Evolutionary conservation across 148 eudicot genomes (phyloP).

Genomic region (Salicornia ramosissima): DNA sequence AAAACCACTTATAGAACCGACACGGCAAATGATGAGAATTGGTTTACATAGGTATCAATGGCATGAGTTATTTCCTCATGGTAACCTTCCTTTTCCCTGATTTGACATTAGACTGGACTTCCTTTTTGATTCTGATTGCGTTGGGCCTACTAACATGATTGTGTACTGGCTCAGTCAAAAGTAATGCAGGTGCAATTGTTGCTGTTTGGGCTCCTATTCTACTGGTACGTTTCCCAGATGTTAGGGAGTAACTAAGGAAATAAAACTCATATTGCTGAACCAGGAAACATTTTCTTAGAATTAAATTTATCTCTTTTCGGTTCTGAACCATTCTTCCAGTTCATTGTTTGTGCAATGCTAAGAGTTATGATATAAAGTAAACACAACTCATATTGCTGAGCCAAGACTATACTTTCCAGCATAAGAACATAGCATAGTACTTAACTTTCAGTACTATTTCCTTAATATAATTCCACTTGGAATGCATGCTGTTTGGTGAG

Average conservation of each 20-base stretch:
- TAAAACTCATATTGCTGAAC: neutral
- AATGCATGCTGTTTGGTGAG: neutral
- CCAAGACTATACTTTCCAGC: neutral
- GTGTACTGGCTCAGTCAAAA: constrained; percentile 52
- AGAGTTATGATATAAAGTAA: neutral
- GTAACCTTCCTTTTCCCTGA: constrained; percentile 30
- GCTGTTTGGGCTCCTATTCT: constrained; percentile 96
- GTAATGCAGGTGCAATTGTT: constrained; percentile 78
- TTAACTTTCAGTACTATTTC: neutral
- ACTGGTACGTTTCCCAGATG: constrained; percentile 53
- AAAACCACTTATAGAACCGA: constrained; percentile 87
- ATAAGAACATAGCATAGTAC: neutral
- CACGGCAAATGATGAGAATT: constrained; percentile 73
- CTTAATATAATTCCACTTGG: neutral
- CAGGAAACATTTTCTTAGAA: neutral
- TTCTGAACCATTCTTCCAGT: neutral
- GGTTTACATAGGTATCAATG: constrained; percentile 61
- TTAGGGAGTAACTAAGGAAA: neutral
- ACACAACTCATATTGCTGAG: too few species aligned
- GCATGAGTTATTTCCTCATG: constrained; percentile 87
- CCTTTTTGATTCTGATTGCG: constrained; percentile 9
- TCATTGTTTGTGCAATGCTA: neutral
- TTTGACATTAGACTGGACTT: neutral
- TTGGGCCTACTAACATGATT: constrained; percentile 23
- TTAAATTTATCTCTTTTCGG: neutral